These are phyloP conservation scores for Botrytis paeoniae DNA, from an alignment of 2,329 filamentous ascomycete species.

Conservation along the genomic window DNA sequence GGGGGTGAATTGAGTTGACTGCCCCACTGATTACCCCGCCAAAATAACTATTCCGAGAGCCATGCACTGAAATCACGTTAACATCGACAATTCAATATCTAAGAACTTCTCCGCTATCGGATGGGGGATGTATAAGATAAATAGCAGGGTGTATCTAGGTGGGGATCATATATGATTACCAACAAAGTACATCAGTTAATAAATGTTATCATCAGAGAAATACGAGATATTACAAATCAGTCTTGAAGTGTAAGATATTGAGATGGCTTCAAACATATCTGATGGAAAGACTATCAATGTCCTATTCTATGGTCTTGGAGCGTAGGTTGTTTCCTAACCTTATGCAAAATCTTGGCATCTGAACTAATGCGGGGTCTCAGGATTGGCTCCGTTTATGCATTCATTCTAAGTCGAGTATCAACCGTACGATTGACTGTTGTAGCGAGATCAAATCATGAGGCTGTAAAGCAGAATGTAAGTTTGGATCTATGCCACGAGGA, in stretches of 20 bases:
- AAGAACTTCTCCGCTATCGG: too few relatives aligned
- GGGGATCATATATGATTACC: background rate
- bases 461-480: slow-evolving; percentile 48
- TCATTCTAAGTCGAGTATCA: slow-evolving; percentile 46
- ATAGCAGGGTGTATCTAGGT: too few relatives aligned
- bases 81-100: too few relatives aligned
- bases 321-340: background rate
- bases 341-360: background rate
- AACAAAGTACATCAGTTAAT: background rate
- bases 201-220: background rate
- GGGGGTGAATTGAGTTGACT: too few relatives aligned
- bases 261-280: background rate
- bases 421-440: slow-evolving; percentile 55
- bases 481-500: slow-evolving; percentile 26
- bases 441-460: slow-evolving; percentile 58
- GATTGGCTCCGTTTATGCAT: slow-evolving; percentile 57
- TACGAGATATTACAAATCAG: background rate
- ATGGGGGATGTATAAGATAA: too few relatives aligned
- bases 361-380: slow-evolving; percentile 34
- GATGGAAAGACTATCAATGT: background rate
- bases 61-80: too few relatives aligned
- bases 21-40: too few relatives aligned
- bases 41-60: too few relatives aligned
- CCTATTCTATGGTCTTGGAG: slow-evolving; percentile 14
- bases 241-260: background rate